These are phyloP conservation scores for Paraphaeosphaeria minitans DNA, from an alignment of 2,329 filamentous ascomycete species.

Conservation along the genomic window DNA sequence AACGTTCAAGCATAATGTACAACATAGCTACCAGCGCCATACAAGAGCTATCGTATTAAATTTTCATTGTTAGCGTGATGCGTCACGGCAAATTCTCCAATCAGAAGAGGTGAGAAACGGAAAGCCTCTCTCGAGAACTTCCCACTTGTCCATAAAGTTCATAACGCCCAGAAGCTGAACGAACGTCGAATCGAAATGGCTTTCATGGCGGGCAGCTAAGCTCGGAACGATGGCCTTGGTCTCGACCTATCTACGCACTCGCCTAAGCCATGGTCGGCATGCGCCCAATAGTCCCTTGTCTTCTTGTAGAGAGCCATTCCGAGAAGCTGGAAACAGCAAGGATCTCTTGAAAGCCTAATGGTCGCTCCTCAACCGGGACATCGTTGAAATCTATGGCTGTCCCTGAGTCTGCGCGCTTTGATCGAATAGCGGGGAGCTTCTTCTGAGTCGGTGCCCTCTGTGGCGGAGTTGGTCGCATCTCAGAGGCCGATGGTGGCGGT, in stretches of 20 bases:
- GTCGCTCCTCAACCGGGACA: slow-evolving; percentile 26
- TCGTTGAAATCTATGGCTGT: slow-evolving; percentile 36
- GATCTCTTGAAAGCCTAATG: slow-evolving; percentile 40
- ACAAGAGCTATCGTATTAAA: background rate
- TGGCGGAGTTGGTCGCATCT: slow-evolving; percentile 1
- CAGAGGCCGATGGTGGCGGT: background rate
- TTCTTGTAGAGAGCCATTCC: slow-evolving; percentile 39
- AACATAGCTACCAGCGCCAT: background rate
- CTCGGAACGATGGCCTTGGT: background rate
- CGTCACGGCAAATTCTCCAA: background rate
- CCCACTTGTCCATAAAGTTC: too few relatives aligned
- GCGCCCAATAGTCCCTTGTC: slow-evolving; percentile 44
- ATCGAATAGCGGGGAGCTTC: slow-evolving; percentile 13
- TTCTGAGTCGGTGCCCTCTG: background rate
- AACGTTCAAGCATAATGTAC: background rate
- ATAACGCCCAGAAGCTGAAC: too few relatives aligned
- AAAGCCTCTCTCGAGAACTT: background rate
- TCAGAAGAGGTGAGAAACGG: background rate
- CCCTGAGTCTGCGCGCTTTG: slow-evolving; percentile 38
- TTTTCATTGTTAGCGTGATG: background rate
- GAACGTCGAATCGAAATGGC: too few relatives aligned
- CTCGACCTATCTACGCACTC: slow-evolving; percentile 34
- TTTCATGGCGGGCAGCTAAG: background rate
- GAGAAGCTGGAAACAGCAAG: slow-evolving; percentile 28
- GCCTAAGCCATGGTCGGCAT: slow-evolving; percentile 38